Base-by-base conservation (phyloP, 257 asterid species). In the Prunella vulgaris region DNA sequence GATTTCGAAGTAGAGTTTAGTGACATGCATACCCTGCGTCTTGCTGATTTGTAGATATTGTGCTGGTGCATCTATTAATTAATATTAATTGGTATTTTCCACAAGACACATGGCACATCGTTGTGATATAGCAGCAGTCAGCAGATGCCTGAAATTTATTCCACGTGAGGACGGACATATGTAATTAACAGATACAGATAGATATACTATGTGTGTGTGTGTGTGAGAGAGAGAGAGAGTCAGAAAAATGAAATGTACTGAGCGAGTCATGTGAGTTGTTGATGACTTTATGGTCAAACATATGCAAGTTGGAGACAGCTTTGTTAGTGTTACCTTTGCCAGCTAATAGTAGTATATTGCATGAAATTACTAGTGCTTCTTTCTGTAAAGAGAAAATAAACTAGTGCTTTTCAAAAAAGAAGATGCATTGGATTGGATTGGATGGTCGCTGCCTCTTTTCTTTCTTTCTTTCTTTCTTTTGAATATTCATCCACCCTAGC, bases 281-380 rank as follows among this genome's bases (percentile, higher is more conserved):
- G 68, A 33, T 49, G 30, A 63, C 76, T 72, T 72, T 71, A 71
- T 72, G 70, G 76, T 72, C 76, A 72, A 72, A 71, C 33, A 15
- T 52, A 71, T 33, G 21, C 79, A 74, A 60, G 80, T 79, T 74
- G 83, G 77, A 66, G 74, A 73, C 83, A 79, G 83, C 83, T 79
- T 30, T 78, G 68, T 21, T 24, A 6, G 37, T 14, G 10, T 12
- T 66, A 18, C 75, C 51, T 77, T 72, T 72, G 72, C 70, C 77
- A 67, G 74, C 25, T 77, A 28, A n/a, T n/a, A n/a, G n/a, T 65
- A 40, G 24, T 10, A 44, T 57, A 57, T 12, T 52, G 32, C 2
- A 4, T 51, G 22, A 46, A n/a, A 57, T n/a, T 68, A 44, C n/a
- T 22, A 27, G 30, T 57, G 12, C 30, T 38, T 51, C 30, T 57